A percentile compares a stretch with the other conserved stretches of the same genome.
phyloP scores from a whole-genome alignment of 352 stramenopile genomes.

The Globisporangium nunn region DNA sequence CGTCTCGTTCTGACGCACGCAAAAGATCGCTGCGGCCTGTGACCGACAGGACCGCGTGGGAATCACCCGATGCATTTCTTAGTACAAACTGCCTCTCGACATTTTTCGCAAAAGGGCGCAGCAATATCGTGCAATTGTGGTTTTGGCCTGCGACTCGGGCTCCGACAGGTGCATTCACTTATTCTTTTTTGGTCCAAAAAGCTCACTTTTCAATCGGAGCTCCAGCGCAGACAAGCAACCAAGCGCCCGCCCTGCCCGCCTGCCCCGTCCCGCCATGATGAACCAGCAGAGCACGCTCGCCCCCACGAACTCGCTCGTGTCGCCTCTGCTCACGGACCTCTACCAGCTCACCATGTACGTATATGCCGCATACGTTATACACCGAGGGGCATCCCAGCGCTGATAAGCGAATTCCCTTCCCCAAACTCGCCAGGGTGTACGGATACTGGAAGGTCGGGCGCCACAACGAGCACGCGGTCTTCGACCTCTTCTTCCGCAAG shows the following conservation, averaged over 20 bases:
- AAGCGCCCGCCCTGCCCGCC: no score
- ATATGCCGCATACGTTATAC: no score
- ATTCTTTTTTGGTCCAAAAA: neutral
- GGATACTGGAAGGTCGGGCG: constrained; percentile 97
- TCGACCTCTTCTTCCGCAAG: constrained; percentile 99
- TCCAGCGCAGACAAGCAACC: neutral
- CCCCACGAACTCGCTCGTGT: constrained; percentile 93
- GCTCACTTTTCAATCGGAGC: neutral
- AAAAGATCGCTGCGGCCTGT: neutral
- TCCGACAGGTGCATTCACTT: no score
- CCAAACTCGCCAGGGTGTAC: constrained; percentile 88
- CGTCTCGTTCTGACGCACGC: no score
- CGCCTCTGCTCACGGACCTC: constrained; percentile 95
- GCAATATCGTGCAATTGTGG: neutral
- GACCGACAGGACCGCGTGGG: neutral
- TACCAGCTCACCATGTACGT: constrained; percentile 94
- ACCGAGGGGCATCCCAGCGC: no score
- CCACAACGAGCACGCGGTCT: constrained; percentile 90
- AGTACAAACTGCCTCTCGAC: neutral
- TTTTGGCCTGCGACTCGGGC: no score
- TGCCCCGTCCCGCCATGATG: constrained; percentile 16
- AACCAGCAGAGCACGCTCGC: constrained; percentile 34
- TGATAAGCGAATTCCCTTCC: no score
- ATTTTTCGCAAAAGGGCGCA: neutral
- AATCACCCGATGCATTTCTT: neutral